Base-by-base conservation (phyloP, 768 basidiomycete species). In the Leccinum incarnatum region DNA sequence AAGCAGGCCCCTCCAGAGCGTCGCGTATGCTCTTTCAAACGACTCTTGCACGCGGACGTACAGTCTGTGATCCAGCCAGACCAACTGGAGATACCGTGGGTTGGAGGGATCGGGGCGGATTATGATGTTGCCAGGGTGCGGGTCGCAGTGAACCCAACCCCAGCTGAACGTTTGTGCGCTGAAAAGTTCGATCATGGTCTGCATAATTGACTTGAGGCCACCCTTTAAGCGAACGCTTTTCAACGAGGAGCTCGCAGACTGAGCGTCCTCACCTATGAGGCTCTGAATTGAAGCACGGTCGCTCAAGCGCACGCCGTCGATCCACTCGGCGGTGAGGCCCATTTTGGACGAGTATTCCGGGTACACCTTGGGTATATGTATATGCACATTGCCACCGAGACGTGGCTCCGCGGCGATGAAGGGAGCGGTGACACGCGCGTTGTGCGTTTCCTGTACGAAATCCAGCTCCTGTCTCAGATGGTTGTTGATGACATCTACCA, bases 91-190 rank as follows among this genome's bases (percentile, higher is more conserved):
- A 25, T 25, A 5, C 25, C 25, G 25, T 5, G 4, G 25, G 25
- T 25, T 25, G 25, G 25, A 25, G 25, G 5, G 25, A 25, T 25
- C 25, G 4, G 25, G 83, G 8, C 81, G 90, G 65, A 88, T 83
- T 72, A 84, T 83, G 58, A 95, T 81, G 72, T 96, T 93, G 11
- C 90, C 89, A 2, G 87, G 87, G 62, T 90, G 84, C 1, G 83
- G 84, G 57, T 86, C 84, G 68, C 93, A 93, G 71, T 92, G 87
- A 3, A 94, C 87, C 81, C 87, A 94, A 11, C 93, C 93, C 90
- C 90, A 97, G 59, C 82, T 82, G 71, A 97, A 97, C 73, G 94
- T 95, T 77, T 85, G 93, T 3, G 89, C 91, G 29, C 88, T 88
- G 77, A 95, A 94, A 2, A 93, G 78, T 60, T 92, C 88, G 40